phyloP scores from a whole-genome alignment of 2,329 filamentous ascomycete species.

The Trichoderma polysporum region DNA sequence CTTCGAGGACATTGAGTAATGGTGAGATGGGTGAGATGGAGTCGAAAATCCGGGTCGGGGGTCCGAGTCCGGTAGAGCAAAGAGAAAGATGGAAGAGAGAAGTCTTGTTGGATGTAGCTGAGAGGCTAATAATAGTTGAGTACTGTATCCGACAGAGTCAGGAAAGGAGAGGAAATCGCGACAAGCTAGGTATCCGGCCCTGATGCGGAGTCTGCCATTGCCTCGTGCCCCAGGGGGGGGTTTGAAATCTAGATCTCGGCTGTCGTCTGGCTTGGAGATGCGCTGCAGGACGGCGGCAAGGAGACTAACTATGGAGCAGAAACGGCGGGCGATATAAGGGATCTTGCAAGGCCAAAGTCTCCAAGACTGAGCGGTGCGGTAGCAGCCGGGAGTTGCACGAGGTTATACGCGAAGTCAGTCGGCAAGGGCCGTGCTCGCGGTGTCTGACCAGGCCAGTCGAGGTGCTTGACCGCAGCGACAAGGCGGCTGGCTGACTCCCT shows the following conservation, averaged over 20 bases:
- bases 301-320: background rate
- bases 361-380: conserved; percentile 5
- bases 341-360: background rate
- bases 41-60: background rate
- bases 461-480: conserved; percentile 8
- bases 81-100: background rate
- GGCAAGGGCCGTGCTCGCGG: conserved; percentile 5
- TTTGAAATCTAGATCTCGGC: conserved; percentile 12
- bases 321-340: background rate
- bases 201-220: conserved; percentile 21
- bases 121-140: conserved; percentile 2
- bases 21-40: background rate
- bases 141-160: background rate
- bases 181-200: conserved; percentile 17
- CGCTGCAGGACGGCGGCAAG: background rate
- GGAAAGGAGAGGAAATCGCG: conserved; percentile 13
- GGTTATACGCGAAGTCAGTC: conserved; percentile 10
- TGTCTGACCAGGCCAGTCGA: background rate
- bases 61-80: background rate
- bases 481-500: conserved; percentile 12
- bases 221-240: conserved; percentile 1
- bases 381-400: conserved; percentile 7
- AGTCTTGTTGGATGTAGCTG: background rate
- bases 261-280: conserved; percentile 11
- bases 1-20: conserved; percentile 17